phyloP scores from a whole-genome alignment of 2,329 filamentous ascomycete species.

The Monilinia fructigena region DNA sequence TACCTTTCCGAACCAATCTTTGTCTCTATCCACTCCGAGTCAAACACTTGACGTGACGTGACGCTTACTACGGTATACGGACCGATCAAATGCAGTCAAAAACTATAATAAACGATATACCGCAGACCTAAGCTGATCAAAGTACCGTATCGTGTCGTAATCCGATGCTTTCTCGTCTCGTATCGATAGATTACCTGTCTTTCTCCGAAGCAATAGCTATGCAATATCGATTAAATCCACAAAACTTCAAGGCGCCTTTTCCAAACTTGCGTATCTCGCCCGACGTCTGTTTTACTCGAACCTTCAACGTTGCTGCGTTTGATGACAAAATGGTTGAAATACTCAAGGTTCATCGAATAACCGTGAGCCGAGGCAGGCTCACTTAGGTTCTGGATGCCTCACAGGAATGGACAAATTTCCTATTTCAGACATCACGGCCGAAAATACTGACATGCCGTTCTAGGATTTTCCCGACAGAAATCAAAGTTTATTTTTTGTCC shows the following conservation, averaged over 20 bases:
- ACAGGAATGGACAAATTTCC: constrained; percentile 13
- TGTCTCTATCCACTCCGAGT: constrained; percentile 8
- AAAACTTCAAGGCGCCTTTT: constrained; percentile 15
- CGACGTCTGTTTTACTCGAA: constrained; percentile 13
- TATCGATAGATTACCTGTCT: constrained; percentile 2
- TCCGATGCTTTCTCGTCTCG: background rate
- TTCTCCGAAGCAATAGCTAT: constrained; percentile 9
- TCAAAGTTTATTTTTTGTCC: background rate
- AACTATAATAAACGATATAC: background rate
- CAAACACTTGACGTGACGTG: constrained; percentile 1
- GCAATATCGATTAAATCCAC: constrained; percentile 18
- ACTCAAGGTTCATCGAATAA: background rate
- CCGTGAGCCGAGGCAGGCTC: constrained; percentile 18
- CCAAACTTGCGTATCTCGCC: constrained; percentile 9
- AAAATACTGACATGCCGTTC: background rate
- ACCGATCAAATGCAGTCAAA: constrained; percentile 7
- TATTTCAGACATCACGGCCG: constrained; percentile 12
- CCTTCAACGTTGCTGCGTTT: background rate
- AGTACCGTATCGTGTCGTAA: background rate
- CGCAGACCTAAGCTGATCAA: constrained; percentile 6
- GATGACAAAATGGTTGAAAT: constrained; percentile 7
- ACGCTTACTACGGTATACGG: constrained; percentile 9
- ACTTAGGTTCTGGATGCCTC: background rate
- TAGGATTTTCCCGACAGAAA: constrained; percentile 8
- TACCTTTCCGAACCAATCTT: background rate